Conservation (phyloP, 371 early-diverging fungal species). For the Mortierella sp. region DNA sequence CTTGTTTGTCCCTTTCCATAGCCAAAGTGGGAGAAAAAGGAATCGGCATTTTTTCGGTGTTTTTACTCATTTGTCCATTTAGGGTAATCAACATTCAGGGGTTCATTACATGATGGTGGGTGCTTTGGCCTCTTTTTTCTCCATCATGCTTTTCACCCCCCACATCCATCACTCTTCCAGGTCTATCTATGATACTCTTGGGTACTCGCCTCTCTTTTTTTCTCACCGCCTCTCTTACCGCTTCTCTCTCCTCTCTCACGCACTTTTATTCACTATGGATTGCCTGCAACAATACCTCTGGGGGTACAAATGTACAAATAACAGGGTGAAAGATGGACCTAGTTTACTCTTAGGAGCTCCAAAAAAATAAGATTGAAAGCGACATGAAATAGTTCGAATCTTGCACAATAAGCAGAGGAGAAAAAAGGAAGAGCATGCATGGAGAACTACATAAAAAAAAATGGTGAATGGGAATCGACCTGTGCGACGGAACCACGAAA, state of each 20-base stretch:
- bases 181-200: not conserved
- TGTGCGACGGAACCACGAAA: not conserved
- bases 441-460: not conserved
- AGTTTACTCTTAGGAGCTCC: too few species aligned
- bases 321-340: too few species aligned
- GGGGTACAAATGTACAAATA: too few species aligned
- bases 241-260: not conserved
- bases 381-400: too few species aligned
- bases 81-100: not conserved
- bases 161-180: not conserved
- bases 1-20: not conserved
- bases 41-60: not conserved
- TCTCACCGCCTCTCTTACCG: not conserved
- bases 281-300: too few species aligned
- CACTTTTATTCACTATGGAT: too few species aligned
- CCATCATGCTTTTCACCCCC: not conserved
- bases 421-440: not conserved
- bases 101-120: not conserved
- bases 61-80: not conserved
- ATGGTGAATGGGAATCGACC: conserved; percentile 12
- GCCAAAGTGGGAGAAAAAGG: not conserved
- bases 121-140: not conserved
- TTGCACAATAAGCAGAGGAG: not conserved
- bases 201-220: not conserved
- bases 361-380: too few species aligned